A percentile compares a stretch with the other conserved stretches of the same genome.
Evolutionary conservation across 768 basidiomycete species (phyloP).

Genomic region (Saitozyma podzolica): DNA sequence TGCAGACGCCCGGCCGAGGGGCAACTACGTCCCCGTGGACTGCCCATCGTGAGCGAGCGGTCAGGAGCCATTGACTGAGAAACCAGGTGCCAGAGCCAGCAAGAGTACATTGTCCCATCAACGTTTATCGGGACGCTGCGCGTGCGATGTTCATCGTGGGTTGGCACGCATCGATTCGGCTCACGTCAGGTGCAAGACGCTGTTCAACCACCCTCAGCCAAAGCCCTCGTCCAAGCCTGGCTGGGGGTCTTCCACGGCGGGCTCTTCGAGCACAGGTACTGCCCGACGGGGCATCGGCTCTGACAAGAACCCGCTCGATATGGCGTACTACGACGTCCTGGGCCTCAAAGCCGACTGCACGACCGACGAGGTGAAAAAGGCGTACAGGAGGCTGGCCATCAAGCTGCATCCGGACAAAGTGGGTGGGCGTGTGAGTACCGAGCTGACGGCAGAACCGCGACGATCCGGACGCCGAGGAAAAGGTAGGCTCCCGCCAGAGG

Average conservation of each 20-base stretch:
- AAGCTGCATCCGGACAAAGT: constrained; percentile 52
- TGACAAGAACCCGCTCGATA: constrained; percentile 49
- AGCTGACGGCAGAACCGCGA: constrained; percentile 38
- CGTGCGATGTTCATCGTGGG: constrained; percentile 44
- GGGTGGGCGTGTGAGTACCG: background rate
- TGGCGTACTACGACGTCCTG: constrained; percentile 52
- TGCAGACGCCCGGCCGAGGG: constrained; percentile 47
- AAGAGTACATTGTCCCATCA: constrained; percentile 49
- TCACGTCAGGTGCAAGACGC: constrained; percentile 33
- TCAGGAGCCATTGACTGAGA: background rate
- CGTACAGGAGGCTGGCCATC: constrained; percentile 50
- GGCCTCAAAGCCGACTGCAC: constrained; percentile 48
- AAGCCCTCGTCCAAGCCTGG: constrained; percentile 28
- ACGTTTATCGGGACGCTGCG: constrained; percentile 47
- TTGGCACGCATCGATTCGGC: constrained; percentile 4
- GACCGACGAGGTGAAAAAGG: constrained; percentile 50
- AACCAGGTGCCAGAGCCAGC: constrained; percentile 32
- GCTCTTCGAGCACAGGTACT: constrained; percentile 9
- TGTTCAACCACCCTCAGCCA: constrained; percentile 46
- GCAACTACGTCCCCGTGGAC: constrained; percentile 43
- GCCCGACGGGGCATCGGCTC: constrained; percentile 31
- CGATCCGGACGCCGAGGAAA: constrained; percentile 52
- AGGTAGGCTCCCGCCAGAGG: constrained; percentile 31
- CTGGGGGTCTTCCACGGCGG: constrained; percentile 1
- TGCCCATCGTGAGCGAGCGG: constrained; percentile 38